Conservation (phyloP, 352 stramenopile species). For the Phytopythium chamaehyphon region DNA sequence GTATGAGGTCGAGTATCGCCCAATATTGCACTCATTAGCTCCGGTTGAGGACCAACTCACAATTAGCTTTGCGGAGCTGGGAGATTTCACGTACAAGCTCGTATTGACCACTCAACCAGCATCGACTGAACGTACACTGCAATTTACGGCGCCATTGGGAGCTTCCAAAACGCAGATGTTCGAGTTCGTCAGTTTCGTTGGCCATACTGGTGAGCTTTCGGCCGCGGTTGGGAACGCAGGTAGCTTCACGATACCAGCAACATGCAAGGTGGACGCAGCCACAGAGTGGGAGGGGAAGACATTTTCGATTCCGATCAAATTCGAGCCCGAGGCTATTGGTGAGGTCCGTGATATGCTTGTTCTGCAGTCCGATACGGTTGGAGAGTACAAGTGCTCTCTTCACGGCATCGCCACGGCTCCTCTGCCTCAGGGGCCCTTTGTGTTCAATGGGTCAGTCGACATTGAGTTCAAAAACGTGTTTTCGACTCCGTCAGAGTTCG, state of each 20-base stretch:
- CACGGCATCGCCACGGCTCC: conserved; percentile 72
- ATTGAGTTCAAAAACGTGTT: conserved; percentile 93
- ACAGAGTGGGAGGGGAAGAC: conserved; percentile 73
- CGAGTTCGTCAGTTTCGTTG: conserved; percentile 58
- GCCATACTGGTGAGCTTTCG: conserved; percentile 37
- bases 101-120: conserved; percentile 69
- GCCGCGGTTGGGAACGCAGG: conserved; percentile 53
- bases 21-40: conserved; percentile 45
- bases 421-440: conserved; percentile 81
- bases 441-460: conserved; percentile 51
- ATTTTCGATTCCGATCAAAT: conserved; percentile 66
- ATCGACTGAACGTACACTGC: conserved; percentile 58
- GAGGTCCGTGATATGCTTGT: conserved; percentile 79
- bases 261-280: conserved; percentile 44
- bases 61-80: conserved; percentile 82
- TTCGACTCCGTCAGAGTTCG: conserved; percentile 63
- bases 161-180: conserved; percentile 75
- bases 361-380: conserved; percentile 52
- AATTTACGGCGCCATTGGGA: conserved; percentile 82
- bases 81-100: conserved; percentile 87
- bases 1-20: conserved; percentile 90
- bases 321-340: conserved; percentile 87
- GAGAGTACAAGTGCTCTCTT: conserved; percentile 84
- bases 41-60: conserved; percentile 52
- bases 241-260: conserved; percentile 63